These are phyloP conservation scores for Rhizophagus sp. DNA, from an alignment of 192 early-diverging fungal genomes.

Conservation along the genomic window DNA sequence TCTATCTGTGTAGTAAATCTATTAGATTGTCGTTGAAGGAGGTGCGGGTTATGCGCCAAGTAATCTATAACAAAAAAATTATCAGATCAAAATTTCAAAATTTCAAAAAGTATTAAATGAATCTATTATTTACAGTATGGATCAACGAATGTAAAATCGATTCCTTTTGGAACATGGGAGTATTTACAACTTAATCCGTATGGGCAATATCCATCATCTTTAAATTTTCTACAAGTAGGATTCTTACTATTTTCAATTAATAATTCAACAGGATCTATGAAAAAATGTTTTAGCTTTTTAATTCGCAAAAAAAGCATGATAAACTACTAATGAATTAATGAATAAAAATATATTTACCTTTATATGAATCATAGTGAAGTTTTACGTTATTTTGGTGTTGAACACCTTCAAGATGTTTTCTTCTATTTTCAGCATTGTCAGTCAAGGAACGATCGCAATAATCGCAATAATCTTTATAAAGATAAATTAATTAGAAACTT, in stretches of 20 bases:
- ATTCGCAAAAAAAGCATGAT: background rate
- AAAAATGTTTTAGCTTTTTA: background rate
- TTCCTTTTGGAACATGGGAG: conserved; percentile 37
- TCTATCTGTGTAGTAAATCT: background rate
- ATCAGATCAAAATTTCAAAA: background rate
- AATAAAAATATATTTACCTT: conserved; percentile 28
- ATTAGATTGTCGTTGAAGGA: background rate
- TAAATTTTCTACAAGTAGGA: conserved; percentile 39
- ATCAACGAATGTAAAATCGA: conserved; percentile 24
- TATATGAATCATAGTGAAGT: conserved; percentile 42
- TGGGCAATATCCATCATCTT: conserved; percentile 35
- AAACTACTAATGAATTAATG: conserved; percentile 2
- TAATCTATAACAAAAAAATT: conserved; percentile 13
- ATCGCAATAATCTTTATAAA: conserved; percentile 41
- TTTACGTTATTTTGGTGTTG: conserved; percentile 36
- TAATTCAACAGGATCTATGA: conserved; percentile 36
- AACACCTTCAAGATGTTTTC: conserved; percentile 40
- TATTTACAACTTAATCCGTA: conserved; percentile 42
- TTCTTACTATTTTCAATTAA: conserved; percentile 40
- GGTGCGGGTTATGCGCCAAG: conserved; percentile 10
- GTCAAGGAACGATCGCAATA: conserved; percentile 47
- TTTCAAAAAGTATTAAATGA: conserved; percentile 10
- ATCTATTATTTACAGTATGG: conserved; percentile 13
- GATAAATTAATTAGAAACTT: background rate
- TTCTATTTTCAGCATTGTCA: conserved; percentile 40